Evolutionary conservation across 2,329 filamentous ascomycete genomes (phyloP), one percentile per base, ranked within the genome.

Genomic region (Coniochaeta hoffmannii): DNA sequence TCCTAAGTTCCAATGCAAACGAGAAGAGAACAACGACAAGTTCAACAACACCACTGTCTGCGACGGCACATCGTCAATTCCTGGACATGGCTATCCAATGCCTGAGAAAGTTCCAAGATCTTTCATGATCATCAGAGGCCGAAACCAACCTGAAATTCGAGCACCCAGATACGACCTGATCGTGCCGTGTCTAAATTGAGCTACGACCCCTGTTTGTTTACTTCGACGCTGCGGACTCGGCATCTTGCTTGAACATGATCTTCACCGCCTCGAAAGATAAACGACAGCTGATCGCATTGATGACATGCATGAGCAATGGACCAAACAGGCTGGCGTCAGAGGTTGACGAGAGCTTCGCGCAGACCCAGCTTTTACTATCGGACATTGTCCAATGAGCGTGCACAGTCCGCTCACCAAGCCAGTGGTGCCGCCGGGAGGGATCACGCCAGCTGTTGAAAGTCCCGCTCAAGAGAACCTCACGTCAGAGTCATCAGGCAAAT

Each of bases 231-330:
- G 19, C 41, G 41, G 41, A 7, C 19, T 46, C 19, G 36, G 36
- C 36, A 11, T 41, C 36, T 22, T 41, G 36, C 12, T 11, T 41
- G 36, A 28, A 28, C 41, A 12, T 46, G 41, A 46, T 46, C 49
- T 34, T 51, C 49, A 51, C 49, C 49, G 49, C 49, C 49, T 51
- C 49, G 26, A 31, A 12, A 50, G 49, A 51, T 31, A 31, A 15
- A 34, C 49, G 49, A 51, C 49, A 51, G 49, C 28, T 31, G 31
- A 51, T 51, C 26, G 32, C n/a, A 12, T n/a, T 31, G 31, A 51
- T 51, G 49, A 51, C 49, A 51, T 50, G 46, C 46, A 50, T 50
- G 46, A 30, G 31, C 49, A 46, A 46, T 46, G 24, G 24, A n/a
- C n/a, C n/a, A n/a, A n/a, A n/a, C n/a, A n/a, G n/a, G 22, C 9